Conservation (phyloP, 495 filamentous ascomycete species). For the Parathielavia appendiculata region DNA sequence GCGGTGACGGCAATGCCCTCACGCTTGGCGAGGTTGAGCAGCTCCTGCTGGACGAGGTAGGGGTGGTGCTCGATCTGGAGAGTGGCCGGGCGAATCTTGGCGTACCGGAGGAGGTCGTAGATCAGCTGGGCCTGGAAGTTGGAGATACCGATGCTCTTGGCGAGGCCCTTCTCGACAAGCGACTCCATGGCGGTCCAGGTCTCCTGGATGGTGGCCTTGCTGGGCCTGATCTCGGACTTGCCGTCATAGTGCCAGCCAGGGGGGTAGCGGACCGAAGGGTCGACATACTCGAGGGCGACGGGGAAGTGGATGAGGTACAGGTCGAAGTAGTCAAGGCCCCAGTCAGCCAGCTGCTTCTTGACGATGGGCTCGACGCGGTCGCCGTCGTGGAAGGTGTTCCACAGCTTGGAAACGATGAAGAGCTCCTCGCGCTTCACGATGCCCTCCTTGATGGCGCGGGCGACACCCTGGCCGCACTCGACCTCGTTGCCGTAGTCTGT, state of each 20-base stretch:
- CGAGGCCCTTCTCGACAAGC: slow-evolving; percentile 63
- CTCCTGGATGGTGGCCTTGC: slow-evolving; percentile 70
- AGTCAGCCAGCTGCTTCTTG: slow-evolving; percentile 69
- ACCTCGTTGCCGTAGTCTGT: slow-evolving; percentile 86
- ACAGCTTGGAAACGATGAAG: slow-evolving; percentile 90
- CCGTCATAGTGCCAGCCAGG: slow-evolving; percentile 69
- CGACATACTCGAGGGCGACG: slow-evolving; percentile 72
- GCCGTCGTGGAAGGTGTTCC: slow-evolving; percentile 81
- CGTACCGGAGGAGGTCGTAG: slow-evolving; percentile 82
- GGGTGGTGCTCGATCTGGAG: slow-evolving; percentile 98
- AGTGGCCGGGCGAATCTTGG: slow-evolving; percentile 67
- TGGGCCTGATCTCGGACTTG: slow-evolving; percentile 48
- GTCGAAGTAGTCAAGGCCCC: slow-evolving; percentile 82
- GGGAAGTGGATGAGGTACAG: slow-evolving; percentile 82
- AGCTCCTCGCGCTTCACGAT: slow-evolving; percentile 81
- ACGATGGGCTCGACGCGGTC: slow-evolving; percentile 67
- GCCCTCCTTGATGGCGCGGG: slow-evolving; percentile 79
- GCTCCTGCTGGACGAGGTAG: slow-evolving; percentile 77
- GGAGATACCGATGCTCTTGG: slow-evolving; percentile 75
- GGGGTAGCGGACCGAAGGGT: slow-evolving; percentile 71
- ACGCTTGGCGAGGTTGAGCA: slow-evolving; percentile 64
- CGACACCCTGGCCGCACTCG: slow-evolving; percentile 78
- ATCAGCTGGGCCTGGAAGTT: slow-evolving; percentile 84
- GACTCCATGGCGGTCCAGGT: slow-evolving; percentile 88
- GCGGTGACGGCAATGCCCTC: slow-evolving; percentile 78